These are phyloP conservation scores for Akanthomyces lecanii DNA, from an alignment of 2,329 filamentous ascomycete species.

Conservation along the genomic window DNA sequence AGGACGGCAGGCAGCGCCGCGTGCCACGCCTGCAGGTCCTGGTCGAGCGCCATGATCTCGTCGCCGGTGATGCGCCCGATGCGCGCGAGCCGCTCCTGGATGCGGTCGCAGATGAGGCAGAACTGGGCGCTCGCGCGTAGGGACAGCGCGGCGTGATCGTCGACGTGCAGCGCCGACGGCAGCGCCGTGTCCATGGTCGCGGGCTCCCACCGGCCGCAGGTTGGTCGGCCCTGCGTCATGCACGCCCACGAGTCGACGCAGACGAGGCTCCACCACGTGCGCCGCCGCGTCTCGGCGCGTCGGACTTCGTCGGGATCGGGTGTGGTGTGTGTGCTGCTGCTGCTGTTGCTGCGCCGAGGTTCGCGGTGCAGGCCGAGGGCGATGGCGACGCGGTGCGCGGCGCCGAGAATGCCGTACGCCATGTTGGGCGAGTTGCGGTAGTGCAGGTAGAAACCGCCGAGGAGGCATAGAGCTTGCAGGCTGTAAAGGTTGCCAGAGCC, in stretches of 20 bases:
- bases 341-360: conserved; percentile 20
- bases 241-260: conserved; percentile 71
- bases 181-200: conserved; percentile 29
- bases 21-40: conserved; percentile 27
- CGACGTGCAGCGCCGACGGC: conserved; percentile 21
- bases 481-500: conserved; percentile 65
- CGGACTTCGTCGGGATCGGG: conserved; percentile 40
- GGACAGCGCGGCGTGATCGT: conserved; percentile 25
- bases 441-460: conserved; percentile 73
- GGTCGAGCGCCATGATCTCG: conserved; percentile 27
- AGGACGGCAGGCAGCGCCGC: conserved; percentile 22
- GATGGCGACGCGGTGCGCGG: conserved; percentile 69
- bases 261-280: conserved; percentile 73
- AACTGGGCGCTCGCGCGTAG: conserved; percentile 26
- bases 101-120: conserved; percentile 28
- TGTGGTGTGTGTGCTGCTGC: not conserved
- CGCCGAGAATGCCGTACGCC: conserved; percentile 68
- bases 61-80: conserved; percentile 23
- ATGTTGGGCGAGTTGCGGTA: conserved; percentile 75
- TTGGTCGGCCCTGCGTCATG: conserved; percentile 65
- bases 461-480: conserved; percentile 65
- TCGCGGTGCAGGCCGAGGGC: conserved; percentile 69
- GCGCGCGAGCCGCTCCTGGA: conserved; percentile 30
- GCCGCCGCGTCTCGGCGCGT: conserved; percentile 51
- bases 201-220: conserved; percentile 28